Percentiles rank a stretch among this genome's conserved stretches.
phyloP scores from a whole-genome alignment of 2,329 filamentous ascomycete genomes.

The Talaromyces amestolkiae region DNA sequence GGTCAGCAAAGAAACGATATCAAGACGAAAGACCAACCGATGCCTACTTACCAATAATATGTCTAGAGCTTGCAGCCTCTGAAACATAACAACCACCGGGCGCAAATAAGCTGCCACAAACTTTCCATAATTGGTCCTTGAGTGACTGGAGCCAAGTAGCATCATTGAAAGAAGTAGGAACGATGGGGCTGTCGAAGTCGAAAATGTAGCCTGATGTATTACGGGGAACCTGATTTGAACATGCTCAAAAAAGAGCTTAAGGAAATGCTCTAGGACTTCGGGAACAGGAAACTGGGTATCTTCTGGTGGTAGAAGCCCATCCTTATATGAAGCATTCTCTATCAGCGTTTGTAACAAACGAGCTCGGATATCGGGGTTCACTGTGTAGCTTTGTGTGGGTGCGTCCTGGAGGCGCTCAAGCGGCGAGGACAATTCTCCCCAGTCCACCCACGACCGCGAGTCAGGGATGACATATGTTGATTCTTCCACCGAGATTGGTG shows the following conservation, averaged over 20 bases:
- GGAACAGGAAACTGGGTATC: constrained; percentile 8
- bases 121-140: constrained; percentile 6
- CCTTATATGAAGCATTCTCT: constrained; percentile 1
- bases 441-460: background rate
- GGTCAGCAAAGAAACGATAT: background rate
- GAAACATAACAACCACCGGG: constrained; percentile 13
- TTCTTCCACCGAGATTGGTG: background rate
- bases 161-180: constrained; percentile 20
- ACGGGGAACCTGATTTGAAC: constrained; percentile 17
- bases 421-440: background rate
- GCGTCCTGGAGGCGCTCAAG: background rate
- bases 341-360: background rate
- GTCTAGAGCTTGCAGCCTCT: constrained; percentile 15
- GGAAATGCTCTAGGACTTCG: constrained; percentile 16
- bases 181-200: constrained; percentile 3
- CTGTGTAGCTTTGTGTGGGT: background rate
- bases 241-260: constrained; percentile 17
- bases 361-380: background rate
- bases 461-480: background rate
- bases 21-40: background rate
- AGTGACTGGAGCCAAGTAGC: constrained; percentile 18
- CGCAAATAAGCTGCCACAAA: constrained; percentile 17
- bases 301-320: constrained; percentile 6
- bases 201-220: constrained; percentile 18
- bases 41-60: constrained; percentile 12